phyloP scores from a whole-genome alignment of 768 basidiomycete genomes.

The Sutorius australiensis region DNA sequence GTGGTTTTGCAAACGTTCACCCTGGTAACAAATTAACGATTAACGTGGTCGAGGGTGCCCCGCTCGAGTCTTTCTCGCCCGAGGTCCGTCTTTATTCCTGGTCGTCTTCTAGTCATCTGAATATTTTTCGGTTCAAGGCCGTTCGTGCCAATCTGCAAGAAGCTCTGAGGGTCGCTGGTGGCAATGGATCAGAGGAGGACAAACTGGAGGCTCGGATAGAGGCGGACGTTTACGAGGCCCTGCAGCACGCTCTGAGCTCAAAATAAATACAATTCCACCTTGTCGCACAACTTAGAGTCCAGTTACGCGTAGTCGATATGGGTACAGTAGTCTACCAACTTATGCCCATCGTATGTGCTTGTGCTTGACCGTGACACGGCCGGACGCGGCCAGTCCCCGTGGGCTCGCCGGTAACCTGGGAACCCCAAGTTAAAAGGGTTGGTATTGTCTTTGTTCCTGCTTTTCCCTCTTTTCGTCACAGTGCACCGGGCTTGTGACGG shows the following conservation, averaged over 20 bases:
- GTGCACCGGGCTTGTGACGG: background rate
- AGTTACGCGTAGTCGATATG: background rate
- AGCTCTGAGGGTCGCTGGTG: constrained; percentile 73
- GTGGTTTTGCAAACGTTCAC: constrained; percentile 97
- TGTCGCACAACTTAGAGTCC: constrained; percentile 14
- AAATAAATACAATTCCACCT: constrained; percentile 32
- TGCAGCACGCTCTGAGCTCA: constrained; percentile 76
- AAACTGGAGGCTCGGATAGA: constrained; percentile 93
- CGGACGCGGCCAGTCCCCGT: background rate
- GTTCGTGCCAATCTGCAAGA: constrained; percentile 87
- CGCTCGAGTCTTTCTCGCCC: constrained; percentile 82
- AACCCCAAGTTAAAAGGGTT: no score
- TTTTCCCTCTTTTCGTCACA: background rate
- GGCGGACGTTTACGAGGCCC: constrained; percentile 92
- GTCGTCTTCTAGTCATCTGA: constrained; percentile 1
- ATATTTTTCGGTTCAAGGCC: constrained; percentile 53
- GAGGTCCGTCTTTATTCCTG: constrained; percentile 57
- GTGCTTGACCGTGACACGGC: background rate
- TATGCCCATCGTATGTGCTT: background rate
- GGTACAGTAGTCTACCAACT: background rate
- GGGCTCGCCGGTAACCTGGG: no score
- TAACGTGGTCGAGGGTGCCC: constrained; percentile 95
- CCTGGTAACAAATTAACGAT: constrained; percentile 95
- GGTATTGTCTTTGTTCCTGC: background rate
- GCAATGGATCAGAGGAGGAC: constrained; percentile 88